These are phyloP conservation scores for Priceomyces medius DNA, from an alignment of 805 yeast species.

Conservation along the genomic window DNA sequence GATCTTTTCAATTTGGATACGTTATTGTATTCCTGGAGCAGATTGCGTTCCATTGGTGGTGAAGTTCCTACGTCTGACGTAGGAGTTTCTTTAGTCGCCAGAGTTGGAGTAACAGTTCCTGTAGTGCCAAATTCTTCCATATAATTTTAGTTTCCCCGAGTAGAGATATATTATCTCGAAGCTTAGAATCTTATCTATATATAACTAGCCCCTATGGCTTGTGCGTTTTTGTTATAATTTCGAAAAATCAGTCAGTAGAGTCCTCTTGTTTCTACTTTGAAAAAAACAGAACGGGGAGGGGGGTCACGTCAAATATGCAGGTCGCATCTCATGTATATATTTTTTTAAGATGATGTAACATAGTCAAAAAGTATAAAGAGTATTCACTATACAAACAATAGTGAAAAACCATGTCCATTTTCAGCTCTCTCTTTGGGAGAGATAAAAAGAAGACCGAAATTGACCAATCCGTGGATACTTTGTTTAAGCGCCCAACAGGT, in stretches of 20 bases:
- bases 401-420: slow-evolving; percentile 29
- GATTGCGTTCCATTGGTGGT: slow-evolving; percentile 24
- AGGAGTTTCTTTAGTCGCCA: slow-evolving; percentile 34
- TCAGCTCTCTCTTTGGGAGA: slow-evolving; percentile 33
- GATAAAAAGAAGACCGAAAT: slow-evolving; percentile 16
- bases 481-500: slow-evolving; percentile 35
- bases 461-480: slow-evolving; percentile 28
- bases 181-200: background rate
- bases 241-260: background rate
- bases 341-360: slow-evolving; percentile 2
- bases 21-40: slow-evolving; percentile 1
- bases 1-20: background rate
- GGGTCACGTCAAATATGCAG: background rate
- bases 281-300: slow-evolving; percentile 1
- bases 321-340: slow-evolving; percentile 3
- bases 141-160: background rate
- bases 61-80: slow-evolving; percentile 42
- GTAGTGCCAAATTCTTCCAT: slow-evolving; percentile 6
- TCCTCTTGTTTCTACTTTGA: background rate
- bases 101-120: slow-evolving; percentile 8
- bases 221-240: background rate
- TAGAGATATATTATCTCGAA: background rate
- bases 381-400: background rate
- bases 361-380: background rate
- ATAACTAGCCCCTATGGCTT: background rate